Percentiles rank a stretch among this genome's conserved stretches.
phyloP scores from a whole-genome alignment of 352 stramenopile genomes.

The Pythium oligandrum region DNA sequence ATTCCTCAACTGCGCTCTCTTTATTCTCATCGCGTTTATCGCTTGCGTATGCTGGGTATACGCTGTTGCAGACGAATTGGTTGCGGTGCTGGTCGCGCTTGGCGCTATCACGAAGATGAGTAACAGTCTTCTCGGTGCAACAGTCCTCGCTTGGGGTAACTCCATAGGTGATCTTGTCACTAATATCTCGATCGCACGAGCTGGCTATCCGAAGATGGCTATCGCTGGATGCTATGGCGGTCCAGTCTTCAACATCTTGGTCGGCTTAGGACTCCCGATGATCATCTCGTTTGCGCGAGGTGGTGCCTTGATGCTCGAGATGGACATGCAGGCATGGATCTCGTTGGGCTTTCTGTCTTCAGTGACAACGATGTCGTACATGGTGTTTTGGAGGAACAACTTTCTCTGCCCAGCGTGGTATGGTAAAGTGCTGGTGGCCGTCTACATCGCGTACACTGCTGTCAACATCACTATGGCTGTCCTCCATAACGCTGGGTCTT shows the following conservation, averaged over 20 bases:
- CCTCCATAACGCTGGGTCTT: conserved; percentile 7
- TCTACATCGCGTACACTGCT: conserved; percentile 64
- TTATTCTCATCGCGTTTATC: conserved; percentile 66
- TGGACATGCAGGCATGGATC: conserved; percentile 68
- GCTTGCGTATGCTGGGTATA: conserved; percentile 92
- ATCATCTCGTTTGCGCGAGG: conserved; percentile 43
- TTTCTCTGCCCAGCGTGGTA: conserved; percentile 71
- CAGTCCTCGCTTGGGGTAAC: conserved; percentile 81
- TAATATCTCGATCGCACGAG: conserved; percentile 75
- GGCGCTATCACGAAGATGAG: conserved; percentile 73
- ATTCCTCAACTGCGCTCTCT: conserved; percentile 32
- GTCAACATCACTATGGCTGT: conserved; percentile 59
- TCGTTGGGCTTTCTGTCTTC: conserved; percentile 66
- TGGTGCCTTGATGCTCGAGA: conserved; percentile 31
- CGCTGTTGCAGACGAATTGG: conserved; percentile 79
- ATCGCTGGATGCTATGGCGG: conserved; percentile 82
- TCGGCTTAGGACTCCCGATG: conserved; percentile 76
- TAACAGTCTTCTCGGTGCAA: conserved; percentile 73
- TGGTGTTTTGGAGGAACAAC: conserved; percentile 45
- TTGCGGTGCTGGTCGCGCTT: conserved; percentile 72
- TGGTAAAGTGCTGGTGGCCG: conserved; percentile 57
- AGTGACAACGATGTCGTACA: conserved; percentile 40
- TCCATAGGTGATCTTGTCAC: conserved; percentile 81
- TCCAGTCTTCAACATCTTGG: conserved; percentile 79
- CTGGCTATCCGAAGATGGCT: conserved; percentile 82